Evolutionary conservation across 108 stramenopile genomes (phyloP), one percentile per base, ranked within the genome.

Genomic region (Cyclotella atomus): DNA sequence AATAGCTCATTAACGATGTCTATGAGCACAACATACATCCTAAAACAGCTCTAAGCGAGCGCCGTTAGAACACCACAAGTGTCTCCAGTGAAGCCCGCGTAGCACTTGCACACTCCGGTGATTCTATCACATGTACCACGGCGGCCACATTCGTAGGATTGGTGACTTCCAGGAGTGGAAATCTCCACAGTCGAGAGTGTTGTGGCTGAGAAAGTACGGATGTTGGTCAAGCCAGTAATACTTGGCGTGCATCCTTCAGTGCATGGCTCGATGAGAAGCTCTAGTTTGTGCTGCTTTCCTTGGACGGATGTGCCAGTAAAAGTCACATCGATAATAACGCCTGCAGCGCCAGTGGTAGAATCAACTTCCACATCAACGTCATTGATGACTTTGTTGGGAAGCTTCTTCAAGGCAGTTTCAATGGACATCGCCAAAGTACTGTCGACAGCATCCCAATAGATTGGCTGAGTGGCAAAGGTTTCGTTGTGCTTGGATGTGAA

Each of bases 21-120:
- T n/a, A n/a, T n/a, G n/a, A n/a, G n/a, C n/a, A n/a, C n/a, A n/a
- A n/a, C n/a, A n/a, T n/a, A n/a, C n/a, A n/a, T n/a, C n/a, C n/a
- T n/a, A n/a, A n/a, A n/a, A n/a, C n/a, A n/a, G n/a, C n/a, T 56
- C 63, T 69, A 76, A 0, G 60, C 75, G 17, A 76, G 75, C 21
- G 75, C 75, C 2, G 57, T 69, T 20, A 76, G 59, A 54, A 68
- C 52, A 29, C 50, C 21, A 38, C 75, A 76, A n/a, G 75, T 68
- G 15, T 60, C 75, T 16, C 75, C 68, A 7, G 68, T 76, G 75
- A 79, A 91, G 0, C 93, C 93, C 17, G 68, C 59, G 74, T 82
- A 93, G 77, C 93, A 95, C 10, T 64, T 36, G 85, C 93, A 95
- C 49, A 87, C 10, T 35, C 93, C 91, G 21, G 82, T 84, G 24